Percentiles rank a stretch among this genome's conserved stretches.
These are phyloP conservation scores for Pseudogymnoascus sp. DNA, from an alignment of 2,329 filamentous ascomycete genomes.

Conservation along the genomic window DNA sequence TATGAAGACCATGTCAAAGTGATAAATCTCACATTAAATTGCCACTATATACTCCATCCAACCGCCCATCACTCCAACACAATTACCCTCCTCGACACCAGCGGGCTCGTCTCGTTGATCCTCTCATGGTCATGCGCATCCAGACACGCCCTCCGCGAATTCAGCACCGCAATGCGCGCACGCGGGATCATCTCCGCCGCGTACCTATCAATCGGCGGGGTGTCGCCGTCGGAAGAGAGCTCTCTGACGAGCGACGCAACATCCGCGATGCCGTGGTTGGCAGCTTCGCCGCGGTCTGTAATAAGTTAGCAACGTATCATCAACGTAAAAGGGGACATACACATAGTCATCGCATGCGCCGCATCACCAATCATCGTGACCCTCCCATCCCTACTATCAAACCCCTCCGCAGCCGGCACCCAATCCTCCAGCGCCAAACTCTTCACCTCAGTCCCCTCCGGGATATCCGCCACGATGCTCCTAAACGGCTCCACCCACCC, in stretches of 20 bases:
- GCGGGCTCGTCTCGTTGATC: conserved; percentile 34
- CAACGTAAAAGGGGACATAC: conserved; percentile 32
- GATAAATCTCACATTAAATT: no score
- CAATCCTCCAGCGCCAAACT: conserved; percentile 43
- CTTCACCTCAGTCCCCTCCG: conserved; percentile 36
- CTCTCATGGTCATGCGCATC: conserved; percentile 28
- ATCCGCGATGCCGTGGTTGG: conserved; percentile 50
- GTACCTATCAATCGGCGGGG: conserved; percentile 22
- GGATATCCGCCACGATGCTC: conserved; percentile 35
- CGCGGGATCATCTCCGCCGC: conserved; percentile 29
- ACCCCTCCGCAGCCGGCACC: conserved; percentile 33
- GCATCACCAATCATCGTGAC: conserved; percentile 47
- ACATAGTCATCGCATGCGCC: conserved; percentile 54
- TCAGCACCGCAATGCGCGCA: conserved; percentile 26
- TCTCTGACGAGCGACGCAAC: conserved; percentile 37
- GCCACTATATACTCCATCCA: no score
- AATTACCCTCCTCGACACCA: not conserved
- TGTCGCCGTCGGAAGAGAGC: conserved; percentile 16
- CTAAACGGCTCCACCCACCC: conserved; percentile 46
- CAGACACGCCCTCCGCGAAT: conserved; percentile 30
- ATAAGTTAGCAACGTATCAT: not conserved
- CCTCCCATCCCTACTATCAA: conserved; percentile 31
- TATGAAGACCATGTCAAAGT: no score
- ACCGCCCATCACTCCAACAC: not conserved
- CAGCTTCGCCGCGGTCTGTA: conserved; percentile 49